These are phyloP conservation scores for Podaxis carcinomalis DNA, from an alignment of 768 basidiomycete species.

Conservation along the genomic window DNA sequence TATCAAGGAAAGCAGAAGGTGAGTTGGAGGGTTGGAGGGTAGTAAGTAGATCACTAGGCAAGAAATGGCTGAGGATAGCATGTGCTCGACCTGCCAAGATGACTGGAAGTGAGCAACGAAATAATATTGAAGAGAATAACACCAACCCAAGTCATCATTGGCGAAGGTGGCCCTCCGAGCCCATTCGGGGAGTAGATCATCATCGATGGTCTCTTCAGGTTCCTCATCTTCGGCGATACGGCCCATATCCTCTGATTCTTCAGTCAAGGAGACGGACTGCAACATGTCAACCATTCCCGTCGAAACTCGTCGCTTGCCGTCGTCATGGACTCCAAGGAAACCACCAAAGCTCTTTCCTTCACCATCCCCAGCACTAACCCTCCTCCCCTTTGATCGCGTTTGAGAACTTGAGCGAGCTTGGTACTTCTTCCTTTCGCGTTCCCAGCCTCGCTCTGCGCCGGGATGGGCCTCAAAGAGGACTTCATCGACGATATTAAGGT, in stretches of 20 bases:
- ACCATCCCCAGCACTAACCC: constrained; percentile 44
- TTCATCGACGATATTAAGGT: constrained; percentile 77
- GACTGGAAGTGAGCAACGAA: constrained; percentile 1
- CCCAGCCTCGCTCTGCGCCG: constrained; percentile 40
- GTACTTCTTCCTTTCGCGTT: constrained; percentile 23
- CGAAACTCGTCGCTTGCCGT: constrained; percentile 51
- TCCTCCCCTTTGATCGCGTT: constrained; percentile 39
- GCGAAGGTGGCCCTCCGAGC: constrained; percentile 55
- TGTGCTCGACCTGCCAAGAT: constrained; percentile 53
- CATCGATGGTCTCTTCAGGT: constrained; percentile 47
- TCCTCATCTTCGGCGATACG: constrained; percentile 33
- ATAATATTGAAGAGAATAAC: constrained; percentile 3
- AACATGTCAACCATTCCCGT: constrained; percentile 55
- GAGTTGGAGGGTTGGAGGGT: constrained; percentile 14
- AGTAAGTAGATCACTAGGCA: constrained; percentile 45
- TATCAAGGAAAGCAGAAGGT: constrained; percentile 42
- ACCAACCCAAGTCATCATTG: constrained; percentile 57
- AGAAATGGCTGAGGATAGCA: constrained; percentile 52
- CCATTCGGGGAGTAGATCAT: constrained; percentile 76
- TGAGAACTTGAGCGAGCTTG: background rate
- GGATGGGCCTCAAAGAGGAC: constrained; percentile 66
- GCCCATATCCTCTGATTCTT: constrained; percentile 57
- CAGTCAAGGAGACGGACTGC: constrained; percentile 39
- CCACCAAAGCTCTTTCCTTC: constrained; percentile 21
- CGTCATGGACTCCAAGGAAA: constrained; percentile 14